These are phyloP conservation scores for Mallotus repandus DNA, from an alignment of 441 rosid genomes.

Conservation along the genomic window DNA sequence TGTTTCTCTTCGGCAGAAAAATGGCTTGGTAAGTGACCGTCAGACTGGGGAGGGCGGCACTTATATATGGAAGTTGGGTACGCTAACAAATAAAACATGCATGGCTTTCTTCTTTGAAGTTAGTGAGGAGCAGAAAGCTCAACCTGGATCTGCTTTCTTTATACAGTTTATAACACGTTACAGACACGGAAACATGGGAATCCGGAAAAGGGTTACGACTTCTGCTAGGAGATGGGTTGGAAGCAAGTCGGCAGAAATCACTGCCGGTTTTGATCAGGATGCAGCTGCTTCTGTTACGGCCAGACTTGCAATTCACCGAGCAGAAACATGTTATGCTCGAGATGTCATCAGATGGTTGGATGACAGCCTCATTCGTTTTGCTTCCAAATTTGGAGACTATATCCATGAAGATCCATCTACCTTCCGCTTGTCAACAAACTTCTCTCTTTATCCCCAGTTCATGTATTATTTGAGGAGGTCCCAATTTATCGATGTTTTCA, in stretches of 20 bases:
- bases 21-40: conserved; percentile 62
- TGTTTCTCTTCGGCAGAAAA: conserved; percentile 59
- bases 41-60: conserved; percentile 82
- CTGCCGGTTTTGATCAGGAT: conserved; percentile 93
- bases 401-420: conserved; percentile 84
- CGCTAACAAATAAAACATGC: conserved; percentile 70
- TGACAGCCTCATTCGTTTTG: conserved; percentile 65
- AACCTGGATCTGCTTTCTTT: conserved; percentile 82
- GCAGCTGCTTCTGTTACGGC: conserved; percentile 93
- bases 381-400: conserved; percentile 86
- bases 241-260: conserved; percentile 68
- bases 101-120: conserved; percentile 82
- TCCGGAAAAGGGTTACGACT: conserved; percentile 77
- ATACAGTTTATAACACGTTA: conserved; percentile 81
- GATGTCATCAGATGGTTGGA: conserved; percentile 95
- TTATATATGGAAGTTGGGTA: conserved; percentile 71
- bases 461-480: conserved; percentile 93
- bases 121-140: conserved; percentile 55
- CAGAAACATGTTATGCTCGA: conserved; percentile 64
- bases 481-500: conserved; percentile 87
- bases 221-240: conserved; percentile 92
- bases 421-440: conserved; percentile 75
- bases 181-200: conserved; percentile 60
- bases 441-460: conserved; percentile 93
- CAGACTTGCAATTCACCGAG: conserved; percentile 76